Evolutionary conservation across 352 stramenopile species (phyloP), one percentile per base, ranked within the genome.

Genomic region (Phytophthora sojae): DNA sequence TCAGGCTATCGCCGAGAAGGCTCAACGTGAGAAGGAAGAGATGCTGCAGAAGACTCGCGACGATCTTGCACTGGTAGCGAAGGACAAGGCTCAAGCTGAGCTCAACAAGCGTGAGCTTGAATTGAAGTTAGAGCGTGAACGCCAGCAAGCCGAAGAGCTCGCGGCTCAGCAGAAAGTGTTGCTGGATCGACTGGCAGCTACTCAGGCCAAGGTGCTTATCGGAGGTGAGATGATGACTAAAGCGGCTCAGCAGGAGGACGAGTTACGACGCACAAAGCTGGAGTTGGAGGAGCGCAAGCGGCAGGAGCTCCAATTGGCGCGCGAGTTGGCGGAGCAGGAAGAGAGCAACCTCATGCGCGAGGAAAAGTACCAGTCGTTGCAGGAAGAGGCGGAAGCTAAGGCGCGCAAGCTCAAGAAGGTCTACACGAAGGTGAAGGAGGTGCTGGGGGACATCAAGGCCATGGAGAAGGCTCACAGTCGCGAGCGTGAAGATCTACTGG

Each of bases 381-480:
- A 98, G 56, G 96, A 99, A 69, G 95, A 99, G 70, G 95, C 97
- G 6, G 89, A 98, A 51, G 94, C 89, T 1, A 99, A 99, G 74
- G 98, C 96, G 0, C 95, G 94, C 9, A 99, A 99, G 73, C 85
- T 99, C 35, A 98, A 99, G 65, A 99, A 99, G 67, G 82, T 99
- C 17, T 98, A 92, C 59, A 82, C 75, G 6, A 93, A 94, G 60
- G 85, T 98, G 55, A 97, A 99, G 60, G 88, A 96, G 42, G 90
- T 90, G 6, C 85, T 98, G 57, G 73, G 73, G 6, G 97, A 99
- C 58, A 89, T 99, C 52, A 94, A 97, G 61, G 96, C 98, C 73
- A 89, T 99, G 63, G 90, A 98, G 71, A 93, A 97, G 57, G 94
- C 97, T 30, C 97, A 98, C 59, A 74, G 74, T 17, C 85, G 85